These are phyloP conservation scores for Yarrowia keelungensis DNA, from an alignment of 805 yeast genomes.

Conservation along the genomic window DNA sequence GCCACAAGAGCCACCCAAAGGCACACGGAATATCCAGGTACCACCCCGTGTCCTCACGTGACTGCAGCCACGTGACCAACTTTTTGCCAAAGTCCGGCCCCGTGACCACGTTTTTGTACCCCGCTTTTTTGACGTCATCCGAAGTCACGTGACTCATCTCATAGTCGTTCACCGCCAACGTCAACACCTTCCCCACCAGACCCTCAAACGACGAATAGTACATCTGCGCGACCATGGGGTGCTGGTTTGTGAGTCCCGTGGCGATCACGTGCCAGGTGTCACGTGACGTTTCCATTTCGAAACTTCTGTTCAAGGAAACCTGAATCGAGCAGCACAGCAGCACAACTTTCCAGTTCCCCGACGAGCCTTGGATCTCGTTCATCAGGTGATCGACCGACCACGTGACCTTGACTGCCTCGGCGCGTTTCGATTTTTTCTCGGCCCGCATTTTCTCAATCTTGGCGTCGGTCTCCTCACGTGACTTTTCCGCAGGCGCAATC, in stretches of 20 bases:
- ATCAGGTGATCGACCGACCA: slow-evolving; percentile 10
- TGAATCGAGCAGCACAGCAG: slow-evolving; percentile 23
- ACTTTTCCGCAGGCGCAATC: slow-evolving; percentile 41
- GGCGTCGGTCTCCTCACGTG: slow-evolving; percentile 20
- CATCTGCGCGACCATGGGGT: slow-evolving; percentile 29
- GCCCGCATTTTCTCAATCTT: slow-evolving; percentile 40
- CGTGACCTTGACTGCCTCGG: slow-evolving; percentile 38
- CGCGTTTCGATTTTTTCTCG: slow-evolving; percentile 42
- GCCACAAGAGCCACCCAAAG: slow-evolving; percentile 11
- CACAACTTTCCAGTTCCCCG: slow-evolving; percentile 26
- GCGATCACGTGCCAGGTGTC: slow-evolving; percentile 24
- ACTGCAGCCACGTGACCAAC: background rate
- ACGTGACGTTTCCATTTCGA: slow-evolving; percentile 16
- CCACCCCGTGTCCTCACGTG: slow-evolving; percentile 8
- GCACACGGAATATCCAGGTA: background rate
- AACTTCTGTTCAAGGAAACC: slow-evolving; percentile 15
- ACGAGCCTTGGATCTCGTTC: background rate
- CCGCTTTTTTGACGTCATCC: background rate
- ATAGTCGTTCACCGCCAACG: slow-evolving; percentile 20
- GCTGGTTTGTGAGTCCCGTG: slow-evolving; percentile 15
- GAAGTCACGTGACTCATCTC: slow-evolving; percentile 18
- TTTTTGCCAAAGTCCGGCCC: background rate
- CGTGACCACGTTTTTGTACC: background rate
- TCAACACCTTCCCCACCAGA: slow-evolving; percentile 14
- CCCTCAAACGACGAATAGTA: slow-evolving; percentile 18